Conservation (phyloP, 2,329 filamentous ascomycete species). For the Colletotrichum sp. region DNA sequence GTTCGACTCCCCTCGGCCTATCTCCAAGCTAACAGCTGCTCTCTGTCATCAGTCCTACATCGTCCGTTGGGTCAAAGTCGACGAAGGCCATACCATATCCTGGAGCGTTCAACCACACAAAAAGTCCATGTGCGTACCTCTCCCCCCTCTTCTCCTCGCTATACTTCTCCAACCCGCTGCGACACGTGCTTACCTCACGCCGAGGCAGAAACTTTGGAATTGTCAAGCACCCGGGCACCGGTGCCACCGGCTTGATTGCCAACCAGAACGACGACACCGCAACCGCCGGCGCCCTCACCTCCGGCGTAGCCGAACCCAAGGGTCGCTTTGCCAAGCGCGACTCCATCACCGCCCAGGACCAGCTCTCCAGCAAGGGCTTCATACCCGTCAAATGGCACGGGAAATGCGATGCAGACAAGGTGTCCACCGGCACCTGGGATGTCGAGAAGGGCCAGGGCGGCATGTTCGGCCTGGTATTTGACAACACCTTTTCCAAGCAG, state of each 20-base stretch:
- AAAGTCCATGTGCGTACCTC: constrained; percentile 77
- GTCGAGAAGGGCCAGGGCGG: constrained; percentile 77
- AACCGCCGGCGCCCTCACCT: constrained; percentile 51
- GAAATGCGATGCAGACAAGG: constrained; percentile 95
- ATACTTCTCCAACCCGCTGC: not conserved
- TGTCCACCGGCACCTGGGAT: constrained; percentile 88
- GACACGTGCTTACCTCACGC: constrained; percentile 1
- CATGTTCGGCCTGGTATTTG: constrained; percentile 96
- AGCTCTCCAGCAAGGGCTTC: constrained; percentile 71
- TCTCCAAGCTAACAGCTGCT: constrained; percentile 8
- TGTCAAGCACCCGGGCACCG: constrained; percentile 91
- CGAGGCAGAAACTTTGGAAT: constrained; percentile 83
- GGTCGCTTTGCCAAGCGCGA: constrained; percentile 61
- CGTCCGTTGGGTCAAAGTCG: constrained; percentile 94
- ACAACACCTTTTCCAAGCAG: constrained; percentile 98
- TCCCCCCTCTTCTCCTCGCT: not conserved
- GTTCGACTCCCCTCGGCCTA: not conserved
- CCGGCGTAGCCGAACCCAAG: constrained; percentile 48
- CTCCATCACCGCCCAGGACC: constrained; percentile 63
- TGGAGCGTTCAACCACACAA: constrained; percentile 98
- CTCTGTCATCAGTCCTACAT: constrained; percentile 81
- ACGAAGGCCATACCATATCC: constrained; percentile 88
- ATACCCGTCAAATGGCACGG: constrained; percentile 83
- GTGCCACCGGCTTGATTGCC: constrained; percentile 53
- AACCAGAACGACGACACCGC: constrained; percentile 47